These are phyloP conservation scores for Quercus lobata DNA, from an alignment of 331 rosid genomes.

Conservation along the genomic window DNA sequence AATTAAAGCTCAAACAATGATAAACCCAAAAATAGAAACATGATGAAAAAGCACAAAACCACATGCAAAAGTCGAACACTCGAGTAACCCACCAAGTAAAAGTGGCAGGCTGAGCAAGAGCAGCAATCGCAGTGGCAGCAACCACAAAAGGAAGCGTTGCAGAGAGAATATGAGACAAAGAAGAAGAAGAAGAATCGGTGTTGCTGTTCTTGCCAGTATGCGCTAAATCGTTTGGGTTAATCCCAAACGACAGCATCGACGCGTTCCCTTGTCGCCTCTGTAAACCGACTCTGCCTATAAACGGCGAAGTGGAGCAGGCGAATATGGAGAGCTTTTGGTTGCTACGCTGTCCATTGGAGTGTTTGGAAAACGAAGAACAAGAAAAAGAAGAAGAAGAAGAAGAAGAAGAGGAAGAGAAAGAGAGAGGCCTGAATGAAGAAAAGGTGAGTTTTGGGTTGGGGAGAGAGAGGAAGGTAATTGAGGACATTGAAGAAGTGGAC, in stretches of 20 bases:
- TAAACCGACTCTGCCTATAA: conserved; percentile 46
- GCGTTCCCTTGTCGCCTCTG: conserved; percentile 38
- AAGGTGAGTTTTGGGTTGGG: conserved; percentile 14
- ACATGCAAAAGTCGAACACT: background rate
- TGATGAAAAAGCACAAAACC: background rate
- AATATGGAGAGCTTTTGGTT: conserved; percentile 21
- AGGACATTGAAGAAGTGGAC: conserved; percentile 25
- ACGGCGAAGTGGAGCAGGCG: conserved; percentile 61
- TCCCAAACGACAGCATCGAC: conserved; percentile 56
- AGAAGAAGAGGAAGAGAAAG: conserved; percentile 10
- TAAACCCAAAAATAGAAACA: background rate
- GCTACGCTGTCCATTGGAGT: conserved; percentile 17
- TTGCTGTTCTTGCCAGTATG: conserved; percentile 34
- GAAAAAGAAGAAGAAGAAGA: conserved; percentile 8
- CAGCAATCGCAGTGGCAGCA: conserved; percentile 78
- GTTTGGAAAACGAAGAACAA: conserved; percentile 9
- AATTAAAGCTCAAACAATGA: too few relatives aligned
- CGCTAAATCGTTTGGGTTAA: conserved; percentile 25
- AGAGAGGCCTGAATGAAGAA: background rate
- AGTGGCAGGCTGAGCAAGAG: conserved; percentile 82
- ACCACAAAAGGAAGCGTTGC: conserved; percentile 95
- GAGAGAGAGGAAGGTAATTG: conserved; percentile 32
- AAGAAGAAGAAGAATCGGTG: too few relatives aligned
- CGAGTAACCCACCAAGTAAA: conserved; percentile 69
- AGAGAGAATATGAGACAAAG: conserved; percentile 63